A percentile compares a stretch with the other conserved stretches of the same genome.
phyloP scores from a whole-genome alignment of 2,329 filamentous ascomycete genomes.

The Ceratocystis alfenasii region DNA sequence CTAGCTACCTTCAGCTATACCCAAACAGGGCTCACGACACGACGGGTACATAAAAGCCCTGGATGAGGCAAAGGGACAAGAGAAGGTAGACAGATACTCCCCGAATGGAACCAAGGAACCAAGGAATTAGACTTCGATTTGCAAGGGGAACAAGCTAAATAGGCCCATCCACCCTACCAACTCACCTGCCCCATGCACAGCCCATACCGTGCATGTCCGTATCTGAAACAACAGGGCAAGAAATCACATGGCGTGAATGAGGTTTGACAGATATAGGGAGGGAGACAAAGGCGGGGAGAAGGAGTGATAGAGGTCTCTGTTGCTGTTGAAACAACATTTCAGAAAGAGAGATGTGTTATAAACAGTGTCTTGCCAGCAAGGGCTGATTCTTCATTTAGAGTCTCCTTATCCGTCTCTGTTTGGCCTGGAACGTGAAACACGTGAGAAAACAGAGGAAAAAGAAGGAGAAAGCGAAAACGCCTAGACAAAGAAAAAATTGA shows the following conservation, averaged over 20 bases:
- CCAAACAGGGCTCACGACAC: neutral
- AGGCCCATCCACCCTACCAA: neutral
- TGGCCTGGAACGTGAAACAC: neutral
- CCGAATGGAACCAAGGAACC: too few relatives aligned
- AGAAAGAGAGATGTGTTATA: too few relatives aligned
- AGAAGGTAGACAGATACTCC: neutral
- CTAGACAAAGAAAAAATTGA: neutral
- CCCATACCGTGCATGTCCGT: neutral
- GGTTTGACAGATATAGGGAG: slow-evolving; percentile 3
- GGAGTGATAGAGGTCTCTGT: neutral
- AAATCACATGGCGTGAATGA: slow-evolving; percentile 1
- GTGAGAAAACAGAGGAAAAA: neutral
- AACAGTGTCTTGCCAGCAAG: too few relatives aligned
- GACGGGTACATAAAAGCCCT: neutral
- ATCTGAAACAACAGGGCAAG: neutral
- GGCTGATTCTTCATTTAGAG: too few relatives aligned
- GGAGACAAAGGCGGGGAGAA: neutral
- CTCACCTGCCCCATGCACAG: neutral
- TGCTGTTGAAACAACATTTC: neutral
- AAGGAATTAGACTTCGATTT: neutral
- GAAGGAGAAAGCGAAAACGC: neutral
- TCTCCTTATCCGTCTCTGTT: neutral
- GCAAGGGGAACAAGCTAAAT: neutral
- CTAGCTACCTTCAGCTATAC: neutral
- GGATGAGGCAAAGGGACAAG: neutral